Conservation (phyloP, 2,329 filamentous ascomycete genomes). For the Xylariaceae sp. region DNA sequence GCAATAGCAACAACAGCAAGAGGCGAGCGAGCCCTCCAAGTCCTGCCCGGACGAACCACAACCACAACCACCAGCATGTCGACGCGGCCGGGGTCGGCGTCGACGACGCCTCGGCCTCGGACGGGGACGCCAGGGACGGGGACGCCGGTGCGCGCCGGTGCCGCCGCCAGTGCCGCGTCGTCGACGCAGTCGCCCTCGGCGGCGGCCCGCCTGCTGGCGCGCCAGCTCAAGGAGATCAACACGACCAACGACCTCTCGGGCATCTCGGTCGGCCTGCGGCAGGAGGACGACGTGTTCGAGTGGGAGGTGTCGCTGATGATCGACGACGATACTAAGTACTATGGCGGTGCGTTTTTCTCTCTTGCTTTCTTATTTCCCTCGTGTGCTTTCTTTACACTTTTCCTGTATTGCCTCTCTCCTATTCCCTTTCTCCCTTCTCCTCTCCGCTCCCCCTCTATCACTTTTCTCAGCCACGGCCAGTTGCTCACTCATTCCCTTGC, state of each 20-base stretch:
- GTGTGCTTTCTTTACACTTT: no score
- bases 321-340: constrained; percentile 85
- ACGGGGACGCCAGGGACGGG: no score
- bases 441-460: background rate
- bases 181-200: constrained; percentile 40
- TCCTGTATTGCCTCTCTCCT: background rate
- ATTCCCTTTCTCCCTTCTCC: background rate
- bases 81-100: no score
- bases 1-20: no score
- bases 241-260: constrained; percentile 84
- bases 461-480: background rate
- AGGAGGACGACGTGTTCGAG: constrained; percentile 83
- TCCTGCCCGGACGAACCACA: no score
- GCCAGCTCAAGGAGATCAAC: constrained; percentile 93
- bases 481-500: background rate
- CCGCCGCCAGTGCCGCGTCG: no score
- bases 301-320: constrained; percentile 99
- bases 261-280: constrained; percentile 84
- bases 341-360: constrained; percentile 60
- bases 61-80: no score
- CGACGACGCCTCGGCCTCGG: no score
- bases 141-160: no score
- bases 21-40: no score
- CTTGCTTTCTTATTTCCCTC: background rate
- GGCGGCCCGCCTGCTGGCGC: constrained; percentile 65